Conservation (phyloP, 108 stramenopile genomes). For the Skeletonema grethae region DNA sequence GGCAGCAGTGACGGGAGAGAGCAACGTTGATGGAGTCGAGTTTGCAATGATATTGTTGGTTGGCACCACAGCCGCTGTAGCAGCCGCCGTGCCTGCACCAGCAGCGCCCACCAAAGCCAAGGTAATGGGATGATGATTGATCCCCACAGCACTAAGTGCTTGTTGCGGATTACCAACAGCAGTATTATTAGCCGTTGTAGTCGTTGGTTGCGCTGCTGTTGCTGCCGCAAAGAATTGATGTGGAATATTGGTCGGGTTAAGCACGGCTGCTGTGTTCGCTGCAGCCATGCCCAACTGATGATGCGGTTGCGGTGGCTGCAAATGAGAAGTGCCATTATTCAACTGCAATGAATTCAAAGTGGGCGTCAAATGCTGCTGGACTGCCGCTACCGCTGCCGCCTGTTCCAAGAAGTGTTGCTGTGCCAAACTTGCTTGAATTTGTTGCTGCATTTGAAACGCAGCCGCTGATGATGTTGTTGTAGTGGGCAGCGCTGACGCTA, state of each 20-base stretch:
- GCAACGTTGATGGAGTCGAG: neutral
- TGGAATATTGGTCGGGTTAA: no score
- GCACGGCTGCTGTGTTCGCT: no score
- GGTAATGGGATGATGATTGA: neutral
- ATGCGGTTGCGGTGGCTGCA: neutral
- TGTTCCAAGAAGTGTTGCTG: neutral
- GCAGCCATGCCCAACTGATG: no score
- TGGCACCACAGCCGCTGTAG: neutral
- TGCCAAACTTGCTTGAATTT: slow-evolving; percentile 1
- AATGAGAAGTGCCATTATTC: neutral
- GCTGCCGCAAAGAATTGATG: no score
- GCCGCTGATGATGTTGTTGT: no score
- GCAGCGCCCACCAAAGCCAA: neutral
- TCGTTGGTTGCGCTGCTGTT: no score
- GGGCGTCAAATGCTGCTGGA: neutral
- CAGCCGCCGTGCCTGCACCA: neutral
- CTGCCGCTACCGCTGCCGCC: neutral
- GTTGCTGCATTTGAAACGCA: neutral
- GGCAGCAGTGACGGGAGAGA: neutral
- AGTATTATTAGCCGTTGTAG: neutral
- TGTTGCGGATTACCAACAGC: neutral
- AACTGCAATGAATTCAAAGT: slow-evolving; percentile 5
- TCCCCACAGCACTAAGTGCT: slow-evolving; percentile 1
- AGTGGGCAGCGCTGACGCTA: no score
- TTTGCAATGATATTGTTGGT: no score